Percentiles rank a stretch among this genome's conserved stretches.
These are phyloP conservation scores for Aspergillus sergii DNA, from an alignment of 2,329 filamentous ascomycete genomes.

Conservation along the genomic window DNA sequence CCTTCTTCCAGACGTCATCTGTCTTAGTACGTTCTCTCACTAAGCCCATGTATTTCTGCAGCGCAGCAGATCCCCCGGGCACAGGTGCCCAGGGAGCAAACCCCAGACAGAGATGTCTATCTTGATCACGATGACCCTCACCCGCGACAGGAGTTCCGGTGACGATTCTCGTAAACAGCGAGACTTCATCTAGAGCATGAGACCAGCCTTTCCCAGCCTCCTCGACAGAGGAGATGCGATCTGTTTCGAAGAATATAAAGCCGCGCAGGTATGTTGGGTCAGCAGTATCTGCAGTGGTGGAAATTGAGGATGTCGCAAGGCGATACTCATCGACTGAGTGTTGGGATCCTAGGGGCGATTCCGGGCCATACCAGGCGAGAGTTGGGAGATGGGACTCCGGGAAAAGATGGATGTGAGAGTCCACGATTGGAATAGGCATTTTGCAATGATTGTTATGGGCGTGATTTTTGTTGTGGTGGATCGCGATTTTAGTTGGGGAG, in stretches of 20 bases:
- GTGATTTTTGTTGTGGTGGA: not conserved
- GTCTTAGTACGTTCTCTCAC: conserved; percentile 59
- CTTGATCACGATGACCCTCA: conserved; percentile 59
- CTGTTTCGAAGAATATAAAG: conserved; percentile 82
- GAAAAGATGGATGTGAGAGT: conserved; percentile 91
- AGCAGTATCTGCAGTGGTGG: conserved; percentile 28
- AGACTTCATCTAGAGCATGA: conserved; percentile 71
- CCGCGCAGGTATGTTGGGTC: conserved; percentile 57
- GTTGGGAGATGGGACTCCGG: conserved; percentile 66
- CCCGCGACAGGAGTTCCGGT: conserved; percentile 59
- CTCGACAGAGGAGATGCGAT: conserved; percentile 66
- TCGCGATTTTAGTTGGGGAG: too few species aligned
- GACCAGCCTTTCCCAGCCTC: conserved; percentile 61
- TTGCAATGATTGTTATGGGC: not conserved
- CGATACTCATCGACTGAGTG: conserved; percentile 68
- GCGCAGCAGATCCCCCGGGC: conserved; percentile 60
- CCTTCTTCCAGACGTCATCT: conserved; percentile 64
- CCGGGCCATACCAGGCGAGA: conserved; percentile 69
- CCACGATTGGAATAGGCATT: conserved; percentile 63
- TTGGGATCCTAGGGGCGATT: conserved; percentile 62
- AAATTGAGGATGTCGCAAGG: conserved; percentile 42
- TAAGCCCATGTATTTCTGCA: conserved; percentile 66
- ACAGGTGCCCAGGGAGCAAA: conserved; percentile 88
- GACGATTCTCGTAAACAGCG: conserved; percentile 67
- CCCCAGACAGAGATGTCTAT: conserved; percentile 63